Evolutionary conservation across 1,139 yeast genomes (phyloP).

Genomic region (Hemisphaericaspora subhashii): DNA sequence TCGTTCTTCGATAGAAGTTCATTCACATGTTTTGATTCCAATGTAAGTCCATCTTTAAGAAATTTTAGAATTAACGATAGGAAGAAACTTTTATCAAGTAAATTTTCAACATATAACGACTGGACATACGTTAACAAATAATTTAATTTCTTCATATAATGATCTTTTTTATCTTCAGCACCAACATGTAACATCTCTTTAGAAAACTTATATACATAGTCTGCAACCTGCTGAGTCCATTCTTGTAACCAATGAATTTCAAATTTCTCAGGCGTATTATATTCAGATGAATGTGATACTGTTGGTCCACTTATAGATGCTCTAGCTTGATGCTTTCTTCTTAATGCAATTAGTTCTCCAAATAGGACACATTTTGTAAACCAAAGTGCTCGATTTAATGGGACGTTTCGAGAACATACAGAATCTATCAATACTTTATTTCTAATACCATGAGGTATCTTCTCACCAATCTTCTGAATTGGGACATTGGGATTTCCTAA

Average conservation of each 20-base stretch:
- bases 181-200: constrained; percentile 32
- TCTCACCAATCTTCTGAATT: constrained; percentile 63
- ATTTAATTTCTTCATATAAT: constrained; percentile 54
- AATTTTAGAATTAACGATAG: constrained; percentile 62
- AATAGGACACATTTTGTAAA: constrained; percentile 82
- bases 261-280: constrained; percentile 26
- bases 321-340: constrained; percentile 44
- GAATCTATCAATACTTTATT: constrained; percentile 73
- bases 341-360: constrained; percentile 71
- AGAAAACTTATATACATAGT: constrained; percentile 55
- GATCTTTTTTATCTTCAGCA: constrained; percentile 32
- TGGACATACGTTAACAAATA: constrained; percentile 62
- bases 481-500: constrained; percentile 69
- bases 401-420: constrained; percentile 63
- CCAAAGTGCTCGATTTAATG: constrained; percentile 83
- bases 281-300: constrained; percentile 8
- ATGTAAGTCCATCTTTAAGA: constrained; percentile 54
- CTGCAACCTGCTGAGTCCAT: constrained; percentile 82
- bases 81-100: constrained; percentile 63
- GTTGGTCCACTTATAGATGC: constrained; percentile 14
- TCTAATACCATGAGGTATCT: constrained; percentile 90
- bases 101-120: constrained; percentile 64
- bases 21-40: constrained; percentile 26
- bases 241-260: constrained; percentile 74
- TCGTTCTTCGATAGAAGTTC: constrained; percentile 17